phyloP scores from a whole-genome alignment of 176 grass and related monocot species.

The Aegilops tauschii region DNA sequence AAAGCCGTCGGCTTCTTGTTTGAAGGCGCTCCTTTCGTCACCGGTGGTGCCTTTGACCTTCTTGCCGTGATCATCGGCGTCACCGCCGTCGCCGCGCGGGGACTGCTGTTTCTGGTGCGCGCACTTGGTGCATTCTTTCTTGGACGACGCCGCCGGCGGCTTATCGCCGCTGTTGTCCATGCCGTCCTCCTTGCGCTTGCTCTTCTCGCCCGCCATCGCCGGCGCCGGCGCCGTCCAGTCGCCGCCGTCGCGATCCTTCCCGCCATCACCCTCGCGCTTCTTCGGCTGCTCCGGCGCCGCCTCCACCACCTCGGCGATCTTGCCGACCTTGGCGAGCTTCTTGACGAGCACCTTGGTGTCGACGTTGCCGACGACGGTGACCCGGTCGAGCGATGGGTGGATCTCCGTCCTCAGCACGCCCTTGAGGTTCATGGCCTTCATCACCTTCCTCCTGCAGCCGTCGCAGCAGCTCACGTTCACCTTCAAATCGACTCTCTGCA shows the following conservation, averaged over 20 bases:
- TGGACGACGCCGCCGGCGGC: neutral
- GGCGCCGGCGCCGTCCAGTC: neutral
- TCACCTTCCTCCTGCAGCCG: slow-evolving; percentile 89
- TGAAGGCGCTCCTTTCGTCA: neutral
- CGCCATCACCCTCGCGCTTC: slow-evolving; percentile 21
- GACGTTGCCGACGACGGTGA: slow-evolving; percentile 76
- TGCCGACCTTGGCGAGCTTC: slow-evolving; percentile 70
- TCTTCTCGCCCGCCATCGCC: slow-evolving; percentile 7
- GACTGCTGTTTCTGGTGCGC: neutral
- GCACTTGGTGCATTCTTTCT: slow-evolving; percentile 42
- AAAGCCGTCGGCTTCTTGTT: neutral
- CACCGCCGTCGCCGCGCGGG: neutral
- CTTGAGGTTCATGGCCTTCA: slow-evolving; percentile 81
- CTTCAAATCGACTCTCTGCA: slow-evolving; percentile 90
- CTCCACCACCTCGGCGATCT: slow-evolving; percentile 54
- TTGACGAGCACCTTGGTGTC: slow-evolving; percentile 59
- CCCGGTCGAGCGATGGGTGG: slow-evolving; percentile 66
- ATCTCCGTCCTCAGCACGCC: slow-evolving; percentile 84
- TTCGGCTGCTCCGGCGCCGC: slow-evolving; percentile 12
- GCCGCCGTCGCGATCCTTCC: neutral
- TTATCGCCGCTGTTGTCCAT: slow-evolving; percentile 13
- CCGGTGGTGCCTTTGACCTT: neutral
- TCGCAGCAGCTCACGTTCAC: slow-evolving; percentile 93
- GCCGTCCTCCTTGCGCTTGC: slow-evolving; percentile 22
- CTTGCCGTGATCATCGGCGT: slow-evolving; percentile 22